phyloP scores from a whole-genome alignment of 495 filamentous ascomycete species.

The Penicillium antarcticum region DNA sequence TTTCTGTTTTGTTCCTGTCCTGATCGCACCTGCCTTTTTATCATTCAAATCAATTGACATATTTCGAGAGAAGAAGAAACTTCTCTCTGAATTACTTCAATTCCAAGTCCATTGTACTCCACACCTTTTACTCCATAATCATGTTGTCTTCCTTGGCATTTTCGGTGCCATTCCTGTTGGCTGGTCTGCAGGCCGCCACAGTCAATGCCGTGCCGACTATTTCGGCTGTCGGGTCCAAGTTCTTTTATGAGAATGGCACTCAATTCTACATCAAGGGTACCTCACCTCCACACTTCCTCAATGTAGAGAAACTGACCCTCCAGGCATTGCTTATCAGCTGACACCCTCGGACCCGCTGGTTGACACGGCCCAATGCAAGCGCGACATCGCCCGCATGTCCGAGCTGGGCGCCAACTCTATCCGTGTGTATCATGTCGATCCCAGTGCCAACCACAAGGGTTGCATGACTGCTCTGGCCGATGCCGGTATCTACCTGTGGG shows the following conservation, averaged over 20 bases:
- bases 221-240: slow-evolving; percentile 72
- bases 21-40: neutral
- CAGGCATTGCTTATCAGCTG: slow-evolving; percentile 71
- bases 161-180: slow-evolving; percentile 26
- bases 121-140: neutral
- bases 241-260: slow-evolving; percentile 72
- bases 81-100: neutral
- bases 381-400: slow-evolving; percentile 76
- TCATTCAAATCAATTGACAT: neutral
- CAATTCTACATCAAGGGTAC: slow-evolving; percentile 81
- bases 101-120: neutral
- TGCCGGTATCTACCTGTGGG: slow-evolving; percentile 74
- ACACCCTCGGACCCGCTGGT: slow-evolving; percentile 69
- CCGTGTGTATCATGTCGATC: slow-evolving; percentile 85
- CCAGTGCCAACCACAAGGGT: slow-evolving; percentile 64
- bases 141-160: slow-evolving; percentile 26
- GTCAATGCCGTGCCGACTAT: slow-evolving; percentile 52
- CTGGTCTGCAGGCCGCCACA: slow-evolving; percentile 22
- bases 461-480: slow-evolving; percentile 68
- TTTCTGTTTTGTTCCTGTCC: neutral
- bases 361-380: slow-evolving; percentile 71
- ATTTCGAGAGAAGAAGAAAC: too few species aligned
- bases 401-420: slow-evolving; percentile 79
- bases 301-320: slow-evolving; percentile 1
- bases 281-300: neutral